phyloP scores from a whole-genome alignment of 2,329 filamentous ascomycete species.

The Diaporthe citrichinensis region DNA sequence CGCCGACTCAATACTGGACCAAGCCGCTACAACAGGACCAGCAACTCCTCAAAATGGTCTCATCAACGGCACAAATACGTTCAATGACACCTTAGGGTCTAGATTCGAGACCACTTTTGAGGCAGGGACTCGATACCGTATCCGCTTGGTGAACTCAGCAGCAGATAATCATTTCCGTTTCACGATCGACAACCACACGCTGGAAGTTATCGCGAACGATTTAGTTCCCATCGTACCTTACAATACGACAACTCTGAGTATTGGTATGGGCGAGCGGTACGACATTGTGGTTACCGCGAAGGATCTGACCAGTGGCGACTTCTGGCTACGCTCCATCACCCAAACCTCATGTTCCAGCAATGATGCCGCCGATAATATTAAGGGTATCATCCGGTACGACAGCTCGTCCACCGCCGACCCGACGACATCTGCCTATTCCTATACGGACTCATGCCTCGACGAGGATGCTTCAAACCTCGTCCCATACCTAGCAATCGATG shows the following conservation, averaged over 20 bases:
- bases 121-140: conserved; percentile 56
- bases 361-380: conserved; percentile 58
- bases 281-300: conserved; percentile 60
- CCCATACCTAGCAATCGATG: conserved; percentile 52
- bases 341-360: conserved; percentile 59
- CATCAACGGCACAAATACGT: conserved; percentile 60
- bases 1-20: conserved; percentile 53
- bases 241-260: conserved; percentile 58
- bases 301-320: conserved; percentile 49
- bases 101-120: conserved; percentile 56
- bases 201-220: conserved; percentile 63
- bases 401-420: conserved; percentile 42
- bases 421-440: conserved; percentile 37
- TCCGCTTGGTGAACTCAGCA: conserved; percentile 36
- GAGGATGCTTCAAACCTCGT: conserved; percentile 51
- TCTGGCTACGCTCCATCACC: conserved; percentile 64
- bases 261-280: conserved; percentile 64
- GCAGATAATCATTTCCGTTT: conserved; percentile 44
- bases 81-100: conserved; percentile 50
- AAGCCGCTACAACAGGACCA: conserved; percentile 49
- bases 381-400: conserved; percentile 63
- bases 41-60: conserved; percentile 59
- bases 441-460: conserved; percentile 51
- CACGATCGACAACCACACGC: conserved; percentile 61
- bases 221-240: conserved; percentile 64